Conservation (phyloP, 1,284 basidiomycete species). For the Thelephora terrestris region DNA sequence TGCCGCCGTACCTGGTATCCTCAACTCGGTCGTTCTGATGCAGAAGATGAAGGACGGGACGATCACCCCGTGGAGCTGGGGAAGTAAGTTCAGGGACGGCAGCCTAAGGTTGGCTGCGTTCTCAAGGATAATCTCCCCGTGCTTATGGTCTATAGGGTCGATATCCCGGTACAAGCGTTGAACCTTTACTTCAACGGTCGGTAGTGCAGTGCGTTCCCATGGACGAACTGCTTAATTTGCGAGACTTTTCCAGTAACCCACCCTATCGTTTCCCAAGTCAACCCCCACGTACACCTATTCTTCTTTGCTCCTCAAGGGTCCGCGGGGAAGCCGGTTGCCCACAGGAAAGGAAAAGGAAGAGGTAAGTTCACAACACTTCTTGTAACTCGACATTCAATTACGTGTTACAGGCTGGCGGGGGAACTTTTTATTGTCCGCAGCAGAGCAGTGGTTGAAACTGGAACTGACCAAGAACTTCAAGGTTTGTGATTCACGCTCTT, state of each 20-base stretch:
- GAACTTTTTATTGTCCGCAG: constrained; percentile 87
- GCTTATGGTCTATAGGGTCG: constrained; percentile 45
- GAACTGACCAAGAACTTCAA: constrained; percentile 95
- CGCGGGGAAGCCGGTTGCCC: constrained; percentile 88
- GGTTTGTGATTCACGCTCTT: constrained; percentile 24
- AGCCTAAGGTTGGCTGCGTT: constrained; percentile 51
- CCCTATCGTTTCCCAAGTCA: constrained; percentile 92
- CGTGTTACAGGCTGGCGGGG: constrained; percentile 77
- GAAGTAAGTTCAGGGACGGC: constrained; percentile 87
- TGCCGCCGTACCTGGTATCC: constrained; percentile 77
- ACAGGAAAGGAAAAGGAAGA: constrained; percentile 81
- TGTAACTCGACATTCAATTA: neutral
- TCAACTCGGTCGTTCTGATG: constrained; percentile 88
- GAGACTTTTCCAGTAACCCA: constrained; percentile 63
- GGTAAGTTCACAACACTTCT: neutral
- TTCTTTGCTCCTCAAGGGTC: constrained; percentile 94
- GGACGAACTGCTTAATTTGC: neutral
- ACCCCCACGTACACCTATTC: constrained; percentile 97
- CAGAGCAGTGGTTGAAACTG: constrained; percentile 89
- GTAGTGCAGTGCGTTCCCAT: neutral
- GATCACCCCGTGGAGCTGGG: constrained; percentile 91
- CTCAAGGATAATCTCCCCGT: no score
- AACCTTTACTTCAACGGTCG: constrained; percentile 89
- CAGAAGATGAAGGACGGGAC: constrained; percentile 81
- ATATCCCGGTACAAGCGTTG: constrained; percentile 88